Percentiles rank a stretch among this genome's conserved stretches.
These are phyloP conservation scores for Chalciporus sphaerocephalus DNA, from an alignment of 768 basidiomycete species.

Conservation along the genomic window DNA sequence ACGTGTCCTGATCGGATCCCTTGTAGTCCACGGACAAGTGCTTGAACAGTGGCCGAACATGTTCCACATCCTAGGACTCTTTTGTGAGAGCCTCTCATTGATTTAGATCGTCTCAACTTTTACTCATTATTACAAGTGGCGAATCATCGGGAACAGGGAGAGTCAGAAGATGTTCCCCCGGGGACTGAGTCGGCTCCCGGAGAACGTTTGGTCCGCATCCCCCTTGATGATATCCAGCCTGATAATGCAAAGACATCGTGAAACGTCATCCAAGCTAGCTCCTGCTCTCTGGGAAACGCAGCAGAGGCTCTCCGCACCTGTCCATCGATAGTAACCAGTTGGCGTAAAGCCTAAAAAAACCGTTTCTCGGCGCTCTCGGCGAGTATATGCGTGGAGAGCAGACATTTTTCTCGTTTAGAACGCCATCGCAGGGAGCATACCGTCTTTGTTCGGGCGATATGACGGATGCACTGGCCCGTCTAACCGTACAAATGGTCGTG, in stretches of 20 bases:
- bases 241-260: slow-evolving; percentile 11
- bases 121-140: slow-evolving; percentile 39
- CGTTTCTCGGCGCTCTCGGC: not conserved
- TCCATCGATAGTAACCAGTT: not conserved
- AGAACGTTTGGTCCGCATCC: slow-evolving; percentile 68
- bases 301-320: not conserved
- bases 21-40: slow-evolving; percentile 68
- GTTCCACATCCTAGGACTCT: slow-evolving; percentile 70
- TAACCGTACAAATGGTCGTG: not conserved
- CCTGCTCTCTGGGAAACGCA: not conserved
- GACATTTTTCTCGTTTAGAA: not conserved
- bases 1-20: not conserved
- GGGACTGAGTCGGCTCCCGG: slow-evolving; percentile 33
- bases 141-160: slow-evolving; percentile 36
- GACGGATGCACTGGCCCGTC: no score
- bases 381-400: not conserved
- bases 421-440: not conserved
- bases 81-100: slow-evolving; percentile 46
- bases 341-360: not conserved
- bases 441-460: no score
- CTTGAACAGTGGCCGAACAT: slow-evolving; percentile 79
- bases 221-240: slow-evolving; percentile 58
- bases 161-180: slow-evolving; percentile 21
- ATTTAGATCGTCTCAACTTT: not conserved
- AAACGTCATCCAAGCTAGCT: not conserved